Evolutionary conservation across 169 alveolate species (phyloP), one percentile per base, ranked within the genome.

Genomic region (Eimeria tenella): DNA sequence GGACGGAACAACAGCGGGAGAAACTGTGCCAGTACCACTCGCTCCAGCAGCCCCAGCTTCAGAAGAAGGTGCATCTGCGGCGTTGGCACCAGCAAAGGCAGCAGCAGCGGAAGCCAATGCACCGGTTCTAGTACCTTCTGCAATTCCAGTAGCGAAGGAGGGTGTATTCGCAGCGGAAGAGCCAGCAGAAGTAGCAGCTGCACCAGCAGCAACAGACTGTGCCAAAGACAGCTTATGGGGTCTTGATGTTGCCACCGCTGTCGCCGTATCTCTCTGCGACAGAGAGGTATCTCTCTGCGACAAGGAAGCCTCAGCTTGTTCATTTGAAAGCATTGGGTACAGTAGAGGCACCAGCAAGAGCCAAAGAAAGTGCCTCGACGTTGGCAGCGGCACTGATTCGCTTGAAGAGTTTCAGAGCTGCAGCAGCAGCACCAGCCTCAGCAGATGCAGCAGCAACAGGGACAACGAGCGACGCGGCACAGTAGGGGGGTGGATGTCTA

Each of bases 291-390:
- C 73, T 13, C 21, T 58, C 11, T 56, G 89, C 62, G 60, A 56
- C 73, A 9, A 23, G 10, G 73, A 81, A 6, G 89, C 89, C 23
- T 70, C 73, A 42, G 89, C 74, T 7, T 9, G 58, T 21, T 21
- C 73, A 52, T 52, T 17, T 23, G 89, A 17, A 13, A 81, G 73
- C 58, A 15, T 81, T n/a, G 63, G 49, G 50, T 5, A n/a, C 23
- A 81, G 89, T 71, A 81, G 89, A 70, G 55, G 56, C 70, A 81
- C 52, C 74, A 81, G 89, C 52, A 81, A 53, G 21, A 58, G 68
- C 68, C 42, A 31, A 31, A 31, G 42, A 31, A 31, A 31, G 42
- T 31, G 42, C 42, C 42, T 2, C 42, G 42, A 31, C 42, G 42
- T 2, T 31, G 42, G 42, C 42, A 2, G 42, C 86, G 53, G 65